These are phyloP conservation scores for Phytophthora quininea DNA, from an alignment of 352 stramenopile genomes.

Conservation along the genomic window DNA sequence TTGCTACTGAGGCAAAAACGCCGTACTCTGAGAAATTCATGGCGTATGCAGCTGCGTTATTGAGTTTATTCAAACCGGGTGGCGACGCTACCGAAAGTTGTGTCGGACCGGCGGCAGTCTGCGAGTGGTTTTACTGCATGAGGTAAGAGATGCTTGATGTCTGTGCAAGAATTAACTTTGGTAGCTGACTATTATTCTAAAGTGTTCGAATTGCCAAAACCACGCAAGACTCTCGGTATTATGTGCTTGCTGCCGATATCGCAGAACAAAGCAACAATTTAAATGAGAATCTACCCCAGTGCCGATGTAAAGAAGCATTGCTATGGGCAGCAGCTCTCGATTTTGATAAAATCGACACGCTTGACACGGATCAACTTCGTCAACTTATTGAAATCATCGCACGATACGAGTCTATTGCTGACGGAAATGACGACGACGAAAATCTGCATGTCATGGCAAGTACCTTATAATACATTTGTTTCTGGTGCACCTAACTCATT, in stretches of 20 bases:
- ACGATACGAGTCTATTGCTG: constrained; percentile 36
- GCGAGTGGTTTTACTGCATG: constrained; percentile 83
- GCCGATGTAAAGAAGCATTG: constrained; percentile 50
- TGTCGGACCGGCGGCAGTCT: constrained; percentile 51
- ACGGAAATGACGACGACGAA: constrained; percentile 16
- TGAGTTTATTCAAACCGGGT: constrained; percentile 29
- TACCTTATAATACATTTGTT: neutral
- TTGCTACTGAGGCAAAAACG: constrained; percentile 4
- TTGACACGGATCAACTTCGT: constrained; percentile 42
- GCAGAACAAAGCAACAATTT: constrained; percentile 49
- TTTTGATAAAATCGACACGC: constrained; percentile 59
- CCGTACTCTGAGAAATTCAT: constrained; percentile 48
- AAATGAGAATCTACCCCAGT: constrained; percentile 39
- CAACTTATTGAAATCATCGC: constrained; percentile 51
- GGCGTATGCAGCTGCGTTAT: constrained; percentile 47
- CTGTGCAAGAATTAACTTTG: neutral
- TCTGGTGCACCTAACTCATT: neutral
- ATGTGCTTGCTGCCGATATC: constrained; percentile 66
- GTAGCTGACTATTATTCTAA: constrained; percentile 1
- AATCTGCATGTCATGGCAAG: constrained; percentile 45
- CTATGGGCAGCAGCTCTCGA: constrained; percentile 54
- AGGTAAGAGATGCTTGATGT: constrained; percentile 40
- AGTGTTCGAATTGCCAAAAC: constrained; percentile 80
- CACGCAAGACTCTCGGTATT: constrained; percentile 51
- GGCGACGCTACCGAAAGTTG: neutral